Conservation (phyloP, 2,329 filamentous ascomycete species). For the Ilyonectria robusta region DNA sequence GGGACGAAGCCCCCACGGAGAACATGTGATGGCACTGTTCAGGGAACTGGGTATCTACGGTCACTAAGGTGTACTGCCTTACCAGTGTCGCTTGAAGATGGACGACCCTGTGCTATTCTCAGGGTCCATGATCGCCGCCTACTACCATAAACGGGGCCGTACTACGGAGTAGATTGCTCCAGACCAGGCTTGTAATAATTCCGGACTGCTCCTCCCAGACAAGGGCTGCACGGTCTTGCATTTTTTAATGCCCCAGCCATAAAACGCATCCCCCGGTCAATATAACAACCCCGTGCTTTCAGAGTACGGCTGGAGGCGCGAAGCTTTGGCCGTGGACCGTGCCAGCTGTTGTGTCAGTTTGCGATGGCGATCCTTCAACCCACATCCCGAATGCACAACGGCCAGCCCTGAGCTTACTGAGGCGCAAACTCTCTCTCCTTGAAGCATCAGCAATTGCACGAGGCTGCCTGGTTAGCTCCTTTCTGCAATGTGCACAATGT, state of each 20-base stretch:
- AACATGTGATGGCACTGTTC: conserved; percentile 20
- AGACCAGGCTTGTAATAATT: conserved; percentile 24
- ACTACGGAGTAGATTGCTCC: conserved; percentile 4
- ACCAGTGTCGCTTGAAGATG: conserved; percentile 11
- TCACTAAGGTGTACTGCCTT: conserved; percentile 7
- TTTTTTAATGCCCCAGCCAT: conserved; percentile 40
- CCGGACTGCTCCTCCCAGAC: conserved; percentile 28
- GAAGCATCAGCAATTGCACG: not conserved
- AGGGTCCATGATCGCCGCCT: conserved; percentile 18
- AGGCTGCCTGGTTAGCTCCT: not conserved
- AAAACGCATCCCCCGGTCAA: conserved; percentile 8
- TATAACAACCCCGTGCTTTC: conserved; percentile 18
- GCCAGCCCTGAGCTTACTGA: not conserved
- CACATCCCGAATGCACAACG: conserved; percentile 24
- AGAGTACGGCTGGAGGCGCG: conserved; percentile 12
- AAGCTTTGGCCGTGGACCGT: conserved; percentile 32
- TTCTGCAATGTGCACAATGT: not conserved
- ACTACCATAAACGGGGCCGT: not conserved
- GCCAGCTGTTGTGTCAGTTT: conserved; percentile 18
- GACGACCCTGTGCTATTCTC: conserved; percentile 14
- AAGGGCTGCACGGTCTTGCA: conserved; percentile 40
- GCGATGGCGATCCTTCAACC: conserved; percentile 3
- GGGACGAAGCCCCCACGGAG: conserved; percentile 18
- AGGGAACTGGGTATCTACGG: conserved; percentile 11
- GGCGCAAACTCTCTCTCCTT: conserved; percentile 1